These are phyloP conservation scores for Quercus phellos DNA, from an alignment of 331 rosid species.

Conservation along the genomic window DNA sequence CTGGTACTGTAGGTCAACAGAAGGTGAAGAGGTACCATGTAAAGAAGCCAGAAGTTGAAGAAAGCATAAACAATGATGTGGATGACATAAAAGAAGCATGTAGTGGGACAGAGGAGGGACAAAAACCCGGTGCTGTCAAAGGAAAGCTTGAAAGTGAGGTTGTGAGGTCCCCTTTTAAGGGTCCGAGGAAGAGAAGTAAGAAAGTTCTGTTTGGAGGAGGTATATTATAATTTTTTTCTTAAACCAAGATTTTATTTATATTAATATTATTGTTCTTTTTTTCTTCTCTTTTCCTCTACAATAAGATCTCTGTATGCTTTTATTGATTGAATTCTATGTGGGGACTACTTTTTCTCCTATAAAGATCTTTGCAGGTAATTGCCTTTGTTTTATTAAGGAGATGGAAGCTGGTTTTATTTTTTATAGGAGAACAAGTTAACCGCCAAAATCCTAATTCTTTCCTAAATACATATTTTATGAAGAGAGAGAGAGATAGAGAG, in stretches of 20 bases:
- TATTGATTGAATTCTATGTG: neutral
- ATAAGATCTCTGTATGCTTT: neutral
- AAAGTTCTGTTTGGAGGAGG: slow-evolving; percentile 53
- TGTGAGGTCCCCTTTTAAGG: slow-evolving; percentile 49
- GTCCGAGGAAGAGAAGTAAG: slow-evolving; percentile 55
- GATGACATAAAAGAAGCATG: slow-evolving; percentile 68
- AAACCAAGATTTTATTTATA: neutral
- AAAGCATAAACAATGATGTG: slow-evolving; percentile 42
- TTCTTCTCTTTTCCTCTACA: neutral
- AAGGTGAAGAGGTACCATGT: slow-evolving; percentile 40
- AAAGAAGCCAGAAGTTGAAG: slow-evolving; percentile 50
- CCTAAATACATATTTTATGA: neutral
- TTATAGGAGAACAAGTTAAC: neutral
- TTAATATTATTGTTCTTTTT: neutral
- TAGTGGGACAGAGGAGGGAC: slow-evolving; percentile 76
- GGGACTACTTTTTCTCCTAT: neutral
- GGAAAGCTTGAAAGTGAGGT: slow-evolving; percentile 44
- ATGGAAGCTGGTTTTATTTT: neutral
- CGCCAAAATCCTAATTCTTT: neutral
- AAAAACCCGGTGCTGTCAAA: slow-evolving; percentile 40
- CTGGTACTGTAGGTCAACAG: slow-evolving; percentile 35
- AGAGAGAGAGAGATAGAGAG: too few relatives aligned
- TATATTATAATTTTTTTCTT: slow-evolving; percentile 24
- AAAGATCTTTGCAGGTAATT: neutral
- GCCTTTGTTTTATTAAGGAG: neutral